A percentile compares a stretch with the other conserved stretches of the same genome.
Evolutionary conservation across 371 early-diverging fungal genomes (phyloP).

Genomic region (Apophysomyces sp.): DNA sequence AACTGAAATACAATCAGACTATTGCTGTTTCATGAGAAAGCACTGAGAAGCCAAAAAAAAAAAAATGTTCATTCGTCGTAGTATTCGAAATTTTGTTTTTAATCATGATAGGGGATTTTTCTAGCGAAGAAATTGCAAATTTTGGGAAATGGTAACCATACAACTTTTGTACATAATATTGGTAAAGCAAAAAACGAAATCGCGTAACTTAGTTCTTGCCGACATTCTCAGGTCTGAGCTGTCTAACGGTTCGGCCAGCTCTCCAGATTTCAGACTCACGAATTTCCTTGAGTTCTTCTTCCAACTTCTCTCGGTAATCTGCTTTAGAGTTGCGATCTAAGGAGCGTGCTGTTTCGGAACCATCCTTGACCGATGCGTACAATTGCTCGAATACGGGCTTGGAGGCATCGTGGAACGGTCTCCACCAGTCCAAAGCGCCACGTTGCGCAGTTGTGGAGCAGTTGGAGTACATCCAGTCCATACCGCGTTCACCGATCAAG

Average conservation of each 20-base stretch:
- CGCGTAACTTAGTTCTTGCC: conserved; percentile 31
- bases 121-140: not conserved
- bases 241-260: conserved; percentile 89
- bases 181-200: too few relatives aligned
- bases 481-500: conserved; percentile 94
- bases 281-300: conserved; percentile 87
- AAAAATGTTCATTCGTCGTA: too few relatives aligned
- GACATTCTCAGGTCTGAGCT: conserved; percentile 79
- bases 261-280: conserved; percentile 63
- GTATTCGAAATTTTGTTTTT: too few relatives aligned
- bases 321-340: conserved; percentile 86
- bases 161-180: not conserved
- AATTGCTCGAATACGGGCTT: conserved; percentile 94
- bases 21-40: too few relatives aligned
- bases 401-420: conserved; percentile 88
- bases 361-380: conserved; percentile 87
- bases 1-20: too few relatives aligned
- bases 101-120: too few relatives aligned
- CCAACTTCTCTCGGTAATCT: conserved; percentile 91
- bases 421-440: conserved; percentile 98
- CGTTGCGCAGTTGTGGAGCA: conserved; percentile 95
- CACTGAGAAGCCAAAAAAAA: too few relatives aligned
- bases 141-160: not conserved
- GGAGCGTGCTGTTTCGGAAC: conserved; percentile 87
- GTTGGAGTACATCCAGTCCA: conserved; percentile 97